A percentile compares a stretch with the other conserved stretches of the same genome.
These are phyloP conservation scores for Pythium rhizo-oryzae DNA, from an alignment of 352 stramenopile species.

Conservation along the genomic window DNA sequence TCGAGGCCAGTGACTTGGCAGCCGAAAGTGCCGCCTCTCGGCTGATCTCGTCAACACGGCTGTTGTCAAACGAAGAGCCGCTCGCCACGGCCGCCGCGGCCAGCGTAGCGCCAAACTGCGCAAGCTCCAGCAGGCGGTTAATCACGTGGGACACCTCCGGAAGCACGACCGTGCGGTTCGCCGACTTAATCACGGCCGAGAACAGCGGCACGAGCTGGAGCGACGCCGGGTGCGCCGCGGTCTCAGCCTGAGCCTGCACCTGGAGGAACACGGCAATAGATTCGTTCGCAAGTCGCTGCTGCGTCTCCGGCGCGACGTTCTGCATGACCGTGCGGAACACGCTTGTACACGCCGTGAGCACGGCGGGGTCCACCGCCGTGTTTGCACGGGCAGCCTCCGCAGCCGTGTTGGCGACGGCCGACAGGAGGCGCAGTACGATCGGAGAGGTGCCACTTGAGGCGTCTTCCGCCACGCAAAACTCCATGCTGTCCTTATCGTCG, in stretches of 20 bases:
- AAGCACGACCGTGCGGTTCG: constrained; percentile 55
- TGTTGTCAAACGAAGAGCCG: constrained; percentile 7
- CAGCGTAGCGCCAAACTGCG: constrained; percentile 40
- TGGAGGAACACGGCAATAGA: constrained; percentile 64
- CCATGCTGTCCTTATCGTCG: constrained; percentile 72
- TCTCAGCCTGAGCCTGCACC: constrained; percentile 34
- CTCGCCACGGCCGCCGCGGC: constrained; percentile 16
- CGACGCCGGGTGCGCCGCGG: constrained; percentile 38
- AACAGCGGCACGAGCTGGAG: constrained; percentile 81
- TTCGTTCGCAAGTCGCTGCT: constrained; percentile 66
- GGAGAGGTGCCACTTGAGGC: constrained; percentile 30
- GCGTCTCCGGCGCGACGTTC: constrained; percentile 59
- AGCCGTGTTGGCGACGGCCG: constrained; percentile 63
- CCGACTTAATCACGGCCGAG: constrained; percentile 78
- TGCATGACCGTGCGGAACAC: constrained; percentile 83
- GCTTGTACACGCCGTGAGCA: constrained; percentile 54
- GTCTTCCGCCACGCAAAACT: constrained; percentile 62
- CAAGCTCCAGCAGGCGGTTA: constrained; percentile 79
- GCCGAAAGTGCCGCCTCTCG: constrained; percentile 59
- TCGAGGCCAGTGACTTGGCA: constrained; percentile 78
- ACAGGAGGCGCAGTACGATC: constrained; percentile 70
- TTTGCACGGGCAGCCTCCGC: constrained; percentile 34
- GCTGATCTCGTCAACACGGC: constrained; percentile 45
- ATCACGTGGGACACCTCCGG: constrained; percentile 71
- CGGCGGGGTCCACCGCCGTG: constrained; percentile 38